A percentile compares a stretch with the other conserved stretches of the same genome.
phyloP scores from a whole-genome alignment of 352 stramenopile genomes.

The Phytopythium kandeliae region DNA sequence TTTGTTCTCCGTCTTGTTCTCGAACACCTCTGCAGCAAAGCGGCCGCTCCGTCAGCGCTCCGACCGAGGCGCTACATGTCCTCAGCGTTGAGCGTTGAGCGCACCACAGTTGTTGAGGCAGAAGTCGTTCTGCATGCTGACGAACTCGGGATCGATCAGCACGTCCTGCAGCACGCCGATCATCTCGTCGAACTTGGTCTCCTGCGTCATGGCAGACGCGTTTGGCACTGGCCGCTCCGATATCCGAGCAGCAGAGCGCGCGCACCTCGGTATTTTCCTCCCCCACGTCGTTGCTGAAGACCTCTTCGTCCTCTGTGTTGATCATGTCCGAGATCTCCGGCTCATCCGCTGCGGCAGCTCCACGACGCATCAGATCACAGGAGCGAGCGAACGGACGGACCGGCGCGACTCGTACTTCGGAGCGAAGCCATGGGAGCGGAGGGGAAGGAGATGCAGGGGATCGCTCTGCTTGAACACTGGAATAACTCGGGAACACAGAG shows the following conservation, averaged over 20 bases:
- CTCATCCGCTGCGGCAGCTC: slow-evolving; percentile 19
- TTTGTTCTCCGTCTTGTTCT: slow-evolving; percentile 83
- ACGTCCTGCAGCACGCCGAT: slow-evolving; percentile 75
- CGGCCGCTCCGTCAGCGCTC: neutral
- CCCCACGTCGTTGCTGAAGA: slow-evolving; percentile 53
- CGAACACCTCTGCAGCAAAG: slow-evolving; percentile 56
- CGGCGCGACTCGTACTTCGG: neutral
- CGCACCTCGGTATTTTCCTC: slow-evolving; percentile 62
- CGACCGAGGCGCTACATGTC: neutral
- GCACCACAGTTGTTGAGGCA: slow-evolving; percentile 75
- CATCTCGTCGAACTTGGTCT: slow-evolving; percentile 77
- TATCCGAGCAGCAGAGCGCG: neutral
- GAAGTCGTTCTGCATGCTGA: slow-evolving; percentile 72
- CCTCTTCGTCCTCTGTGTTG: slow-evolving; percentile 44
- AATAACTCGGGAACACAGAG: too few relatives aligned
- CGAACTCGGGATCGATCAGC: slow-evolving; percentile 75
- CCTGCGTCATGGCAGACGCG: slow-evolving; percentile 11
- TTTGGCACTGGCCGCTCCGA: neutral
- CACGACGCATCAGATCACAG: neutral
- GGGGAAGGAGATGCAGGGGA: neutral
- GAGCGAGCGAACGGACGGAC: neutral
- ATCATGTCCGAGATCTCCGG: slow-evolving; percentile 46
- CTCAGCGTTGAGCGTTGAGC: neutral
- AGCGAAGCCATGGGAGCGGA: neutral
- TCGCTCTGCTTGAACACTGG: neutral